phyloP scores from a whole-genome alignment of 495 filamentous ascomycete species.

The Pseudotulostoma volvatum region DNA sequence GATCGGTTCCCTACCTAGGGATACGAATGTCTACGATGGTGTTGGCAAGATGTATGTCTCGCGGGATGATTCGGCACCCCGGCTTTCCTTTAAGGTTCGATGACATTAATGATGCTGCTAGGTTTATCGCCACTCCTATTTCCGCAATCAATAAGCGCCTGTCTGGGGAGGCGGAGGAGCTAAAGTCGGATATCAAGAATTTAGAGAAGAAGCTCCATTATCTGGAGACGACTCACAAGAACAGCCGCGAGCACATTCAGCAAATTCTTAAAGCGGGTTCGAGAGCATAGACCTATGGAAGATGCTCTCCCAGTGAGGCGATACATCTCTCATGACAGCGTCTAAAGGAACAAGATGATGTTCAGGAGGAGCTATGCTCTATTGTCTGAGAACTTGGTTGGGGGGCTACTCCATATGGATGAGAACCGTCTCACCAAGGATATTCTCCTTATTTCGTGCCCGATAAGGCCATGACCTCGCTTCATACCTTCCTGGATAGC shows the following conservation, averaged over 20 bases:
- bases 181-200: constrained; percentile 59
- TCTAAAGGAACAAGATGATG: constrained; percentile 2
- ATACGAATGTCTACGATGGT: constrained; percentile 80
- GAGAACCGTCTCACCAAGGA: too few species aligned
- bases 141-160: constrained; percentile 58
- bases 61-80: too few species aligned
- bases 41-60: constrained; percentile 81
- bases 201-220: constrained; percentile 86
- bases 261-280: constrained; percentile 53
- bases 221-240: constrained; percentile 86
- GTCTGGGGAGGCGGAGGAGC: constrained; percentile 52
- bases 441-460: too few species aligned
- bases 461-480: too few species aligned
- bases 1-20: constrained; percentile 55
- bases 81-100: too few species aligned
- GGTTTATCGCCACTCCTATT: constrained; percentile 75
- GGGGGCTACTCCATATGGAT: too few species aligned
- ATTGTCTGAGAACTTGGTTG: too few species aligned
- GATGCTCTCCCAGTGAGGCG: too few species aligned
- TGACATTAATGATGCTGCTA: constrained; percentile 16
- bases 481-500: too few species aligned
- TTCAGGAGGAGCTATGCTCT: too few species aligned
- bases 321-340: too few species aligned
- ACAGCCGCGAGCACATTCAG: constrained; percentile 77
- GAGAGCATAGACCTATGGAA: constrained; percentile 16